Evolutionary conservation across 305 asterid species (phyloP), one percentile per base, ranked within the genome.

Genomic region (Vinca major): DNA sequence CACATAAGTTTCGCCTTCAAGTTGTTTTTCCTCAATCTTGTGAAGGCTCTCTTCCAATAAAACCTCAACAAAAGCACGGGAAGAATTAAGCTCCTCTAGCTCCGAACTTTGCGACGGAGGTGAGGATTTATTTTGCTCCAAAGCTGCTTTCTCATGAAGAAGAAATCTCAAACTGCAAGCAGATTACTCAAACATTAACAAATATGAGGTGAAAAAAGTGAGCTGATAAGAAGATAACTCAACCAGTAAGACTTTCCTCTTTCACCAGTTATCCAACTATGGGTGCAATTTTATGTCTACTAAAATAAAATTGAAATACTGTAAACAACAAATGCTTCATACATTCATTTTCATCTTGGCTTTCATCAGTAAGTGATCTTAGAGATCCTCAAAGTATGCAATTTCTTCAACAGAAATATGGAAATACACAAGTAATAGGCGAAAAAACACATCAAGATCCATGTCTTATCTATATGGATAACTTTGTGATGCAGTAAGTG

Each of bases 121-220:
- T 71, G 73, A 60, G 73, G 64, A 52, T 75, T 82, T 90, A 79
- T 67, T 81, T 67, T 86, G 85, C 58, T 82, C 90, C 65, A 50
- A 66, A 66, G 74, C 68, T 72, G 76, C 79, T 75, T 80, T 83
- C 81, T 83, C 86, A 74, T 91, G 97, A 76, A 93, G 96, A 75
- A 89, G 85, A 73, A 85, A 79, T 85, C 97, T 86, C 85, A 91
- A 84, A 84, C 97, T 91, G 96, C 78, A 79, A 75, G 68, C 66
- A 66, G 66, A n/a, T 52, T 55, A 43, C 33, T 43, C 26, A 37
- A 11, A 62, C 21, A 62, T 58, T 64, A 73, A 33, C 52, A 43
- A 62, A 62, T 19, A 68, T 20, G 40, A 67, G 17, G 3, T 14
- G 36, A 45, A n/a, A 51, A 50, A 20, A 40, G 36, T 41, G 37